phyloP scores from a whole-genome alignment of 2,329 filamentous ascomycete genomes.

The Chaetomium strumarium region DNA sequence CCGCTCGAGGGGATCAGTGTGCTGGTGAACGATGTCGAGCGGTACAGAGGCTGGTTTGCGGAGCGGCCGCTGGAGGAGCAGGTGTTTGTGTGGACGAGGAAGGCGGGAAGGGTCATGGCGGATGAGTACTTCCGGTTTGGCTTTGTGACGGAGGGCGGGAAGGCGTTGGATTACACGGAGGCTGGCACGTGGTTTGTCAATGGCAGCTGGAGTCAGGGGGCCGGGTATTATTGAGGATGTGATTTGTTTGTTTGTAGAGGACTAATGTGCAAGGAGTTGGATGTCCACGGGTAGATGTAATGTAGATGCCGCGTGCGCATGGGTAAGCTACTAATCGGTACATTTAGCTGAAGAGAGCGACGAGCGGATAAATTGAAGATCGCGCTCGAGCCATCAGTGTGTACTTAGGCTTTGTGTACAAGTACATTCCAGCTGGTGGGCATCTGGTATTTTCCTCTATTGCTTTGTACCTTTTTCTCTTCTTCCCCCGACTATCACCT shows the following conservation, averaged over 20 bases:
- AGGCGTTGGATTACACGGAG: conserved; percentile 24
- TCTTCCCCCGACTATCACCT: background rate
- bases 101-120: conserved; percentile 1
- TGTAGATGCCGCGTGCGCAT: too few relatives aligned
- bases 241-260: background rate
- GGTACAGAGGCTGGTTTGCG: conserved; percentile 23
- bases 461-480: background rate
- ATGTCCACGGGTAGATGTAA: background rate
- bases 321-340: too few relatives aligned
- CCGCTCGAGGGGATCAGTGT: conserved; percentile 28
- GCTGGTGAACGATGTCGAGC: conserved; percentile 29
- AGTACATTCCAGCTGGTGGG: background rate
- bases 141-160: conserved; percentile 23
- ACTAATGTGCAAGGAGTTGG: background rate
- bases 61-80: conserved; percentile 18
- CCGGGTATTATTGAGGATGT: conserved; percentile 15
- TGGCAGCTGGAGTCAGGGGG: conserved; percentile 25
- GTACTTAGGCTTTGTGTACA: background rate
- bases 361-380: too few relatives aligned
- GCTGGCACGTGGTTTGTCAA: conserved; percentile 27
- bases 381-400: too few relatives aligned
- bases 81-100: conserved; percentile 24
- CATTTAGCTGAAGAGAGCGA: too few relatives aligned
- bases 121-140: conserved; percentile 29
- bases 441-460: background rate